Conservation (phyloP, 2,329 filamentous ascomycete species). For the Cladophialophora yegresii region DNA sequence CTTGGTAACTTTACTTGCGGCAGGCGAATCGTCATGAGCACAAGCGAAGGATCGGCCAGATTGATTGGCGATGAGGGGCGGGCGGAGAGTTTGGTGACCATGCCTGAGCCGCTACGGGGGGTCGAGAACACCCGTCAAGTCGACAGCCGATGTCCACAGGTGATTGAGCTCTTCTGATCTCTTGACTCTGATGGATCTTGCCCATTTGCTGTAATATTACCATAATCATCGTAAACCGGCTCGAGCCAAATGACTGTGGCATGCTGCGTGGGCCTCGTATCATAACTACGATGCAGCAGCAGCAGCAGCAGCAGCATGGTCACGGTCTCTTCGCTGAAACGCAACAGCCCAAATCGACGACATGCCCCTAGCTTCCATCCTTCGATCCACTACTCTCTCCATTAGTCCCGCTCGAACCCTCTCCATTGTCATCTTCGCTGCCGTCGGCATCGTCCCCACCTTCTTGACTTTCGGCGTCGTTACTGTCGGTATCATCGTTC, state of each 20-base stretch:
- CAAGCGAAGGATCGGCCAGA: neutral
- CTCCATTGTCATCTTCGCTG: conserved; percentile 6
- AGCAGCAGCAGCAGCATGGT: neutral
- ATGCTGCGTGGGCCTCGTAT: neutral
- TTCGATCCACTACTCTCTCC: conserved; percentile 21
- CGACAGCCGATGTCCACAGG: neutral
- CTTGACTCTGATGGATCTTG: neutral
- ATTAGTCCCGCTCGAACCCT: conserved; percentile 3
- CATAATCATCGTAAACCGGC: neutral
- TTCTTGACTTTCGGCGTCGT: conserved; percentile 19
- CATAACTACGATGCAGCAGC: neutral
- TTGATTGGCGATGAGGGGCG: neutral
- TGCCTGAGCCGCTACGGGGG: neutral
- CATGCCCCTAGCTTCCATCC: conserved; percentile 2
- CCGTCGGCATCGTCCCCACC: conserved; percentile 26
- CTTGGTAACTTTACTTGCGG: neutral
- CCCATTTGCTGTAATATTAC: neutral
- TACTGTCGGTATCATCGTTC: conserved; percentile 23
- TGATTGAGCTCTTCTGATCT: no score
- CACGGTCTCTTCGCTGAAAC: conserved; percentile 14
- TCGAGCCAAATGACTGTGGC: neutral
- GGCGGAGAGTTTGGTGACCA: neutral
- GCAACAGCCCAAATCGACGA: neutral
- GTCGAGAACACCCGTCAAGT: neutral
- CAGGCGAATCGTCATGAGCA: neutral